Conservation (phyloP, 805 yeast genomes). For the Candida yuanshanica region DNA sequence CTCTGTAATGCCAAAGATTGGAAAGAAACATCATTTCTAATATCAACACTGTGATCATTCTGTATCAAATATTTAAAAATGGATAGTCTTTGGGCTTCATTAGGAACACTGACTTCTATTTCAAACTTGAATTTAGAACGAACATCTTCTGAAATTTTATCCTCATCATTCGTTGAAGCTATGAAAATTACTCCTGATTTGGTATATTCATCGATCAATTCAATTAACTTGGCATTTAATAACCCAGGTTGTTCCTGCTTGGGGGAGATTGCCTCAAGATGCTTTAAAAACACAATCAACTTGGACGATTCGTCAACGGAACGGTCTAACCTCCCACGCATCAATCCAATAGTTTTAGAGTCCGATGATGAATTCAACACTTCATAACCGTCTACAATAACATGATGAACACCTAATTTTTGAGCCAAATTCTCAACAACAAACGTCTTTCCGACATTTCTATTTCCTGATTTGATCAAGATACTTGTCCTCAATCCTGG, state of each 20-base stretch:
- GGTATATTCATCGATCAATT: slow-evolving; percentile 51
- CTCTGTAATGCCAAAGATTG: slow-evolving; percentile 70
- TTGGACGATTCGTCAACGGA: slow-evolving; percentile 40
- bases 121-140: slow-evolving; percentile 74
- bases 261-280: slow-evolving; percentile 70
- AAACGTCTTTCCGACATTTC: slow-evolving; percentile 77
- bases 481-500: slow-evolving; percentile 53
- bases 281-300: slow-evolving; percentile 55
- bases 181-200: slow-evolving; percentile 43
- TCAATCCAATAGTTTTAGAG: slow-evolving; percentile 68
- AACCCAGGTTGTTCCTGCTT: slow-evolving; percentile 47
- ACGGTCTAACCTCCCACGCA: slow-evolving; percentile 72
- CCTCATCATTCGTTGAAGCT: slow-evolving; percentile 66
- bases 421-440: slow-evolving; percentile 49
- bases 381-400: slow-evolving; percentile 67
- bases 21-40: slow-evolving; percentile 47
- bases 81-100: slow-evolving; percentile 62
- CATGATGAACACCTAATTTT: slow-evolving; percentile 58
- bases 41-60: slow-evolving; percentile 17
- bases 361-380: slow-evolving; percentile 66
- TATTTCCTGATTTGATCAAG: slow-evolving; percentile 57
- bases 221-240: slow-evolving; percentile 45
- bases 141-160: slow-evolving; percentile 57
- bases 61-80: slow-evolving; percentile 53
- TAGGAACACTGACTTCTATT: slow-evolving; percentile 68